These are phyloP conservation scores for Pterula multifida DNA, from an alignment of 1,284 basidiomycete genomes.

Conservation along the genomic window DNA sequence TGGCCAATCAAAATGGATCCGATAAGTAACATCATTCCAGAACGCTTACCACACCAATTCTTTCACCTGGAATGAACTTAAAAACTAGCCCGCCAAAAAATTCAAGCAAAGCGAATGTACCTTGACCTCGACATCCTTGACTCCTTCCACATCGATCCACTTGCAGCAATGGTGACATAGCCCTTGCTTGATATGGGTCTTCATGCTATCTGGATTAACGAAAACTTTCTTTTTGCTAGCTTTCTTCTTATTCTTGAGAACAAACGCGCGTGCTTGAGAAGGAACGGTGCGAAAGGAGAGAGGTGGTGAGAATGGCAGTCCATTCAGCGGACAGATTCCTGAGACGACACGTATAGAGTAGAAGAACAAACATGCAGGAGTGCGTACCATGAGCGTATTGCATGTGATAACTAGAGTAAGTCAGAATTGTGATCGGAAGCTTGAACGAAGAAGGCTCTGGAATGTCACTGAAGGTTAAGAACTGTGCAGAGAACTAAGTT, in stretches of 20 bases:
- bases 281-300: constrained; percentile 37
- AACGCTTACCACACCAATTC: constrained; percentile 57
- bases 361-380: not conserved
- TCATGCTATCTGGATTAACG: constrained; percentile 45
- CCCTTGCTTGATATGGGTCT: constrained; percentile 47
- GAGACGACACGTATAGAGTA: not conserved
- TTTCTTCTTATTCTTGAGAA: not conserved
- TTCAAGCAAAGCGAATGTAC: constrained; percentile 24
- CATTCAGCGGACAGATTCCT: constrained; percentile 53
- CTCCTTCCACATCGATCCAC: constrained; percentile 60
- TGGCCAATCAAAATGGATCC: constrained; percentile 5
- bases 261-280: not conserved
- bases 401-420: constrained; percentile 56
- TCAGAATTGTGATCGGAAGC: too few species aligned
- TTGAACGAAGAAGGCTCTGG: too few species aligned
- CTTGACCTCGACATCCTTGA: constrained; percentile 61
- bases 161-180: constrained; percentile 64
- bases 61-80: constrained; percentile 43
- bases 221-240: constrained; percentile 7
- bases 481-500: not conserved
- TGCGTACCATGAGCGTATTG: constrained; percentile 62
- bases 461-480: too few species aligned
- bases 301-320: constrained; percentile 67
- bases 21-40: not conserved
- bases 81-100: too few species aligned